Evolutionary conservation across 192 early-diverging fungal genomes (phyloP).

Genomic region (Coemansia asiatica): DNA sequence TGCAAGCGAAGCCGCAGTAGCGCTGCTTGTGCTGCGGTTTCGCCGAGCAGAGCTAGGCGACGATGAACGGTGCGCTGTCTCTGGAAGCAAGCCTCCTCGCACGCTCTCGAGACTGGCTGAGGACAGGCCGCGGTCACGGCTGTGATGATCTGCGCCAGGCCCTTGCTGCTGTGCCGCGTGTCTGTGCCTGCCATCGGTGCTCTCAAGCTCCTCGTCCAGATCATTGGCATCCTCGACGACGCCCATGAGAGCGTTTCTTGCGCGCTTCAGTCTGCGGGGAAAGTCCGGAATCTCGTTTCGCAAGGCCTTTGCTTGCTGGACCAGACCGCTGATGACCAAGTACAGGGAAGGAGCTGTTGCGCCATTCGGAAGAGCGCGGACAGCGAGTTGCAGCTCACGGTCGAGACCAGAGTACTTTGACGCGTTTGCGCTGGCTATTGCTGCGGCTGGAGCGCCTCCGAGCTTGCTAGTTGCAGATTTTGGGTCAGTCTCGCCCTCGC

Average conservation of each 20-base stretch:
- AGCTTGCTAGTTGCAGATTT: constrained; percentile 10
- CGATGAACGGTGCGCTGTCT: not conserved
- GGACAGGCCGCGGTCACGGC: constrained; percentile 51
- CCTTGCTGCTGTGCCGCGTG: not conserved
- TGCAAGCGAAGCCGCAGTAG: not conserved
- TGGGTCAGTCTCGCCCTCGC: constrained; percentile 46
- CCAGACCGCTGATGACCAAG: constrained; percentile 46
- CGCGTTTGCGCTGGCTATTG: constrained; percentile 36
- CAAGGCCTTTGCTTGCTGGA: constrained; percentile 46
- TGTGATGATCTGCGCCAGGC: not conserved
- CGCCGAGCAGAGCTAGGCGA: constrained; percentile 6
- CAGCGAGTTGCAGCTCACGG: constrained; percentile 34
- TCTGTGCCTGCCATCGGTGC: constrained; percentile 2
- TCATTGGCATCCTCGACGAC: constrained; percentile 51
- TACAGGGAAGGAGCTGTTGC: constrained; percentile 50
- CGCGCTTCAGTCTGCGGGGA: constrained; percentile 45
- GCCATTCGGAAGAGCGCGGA: constrained; percentile 33
- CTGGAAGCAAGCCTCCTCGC: constrained; percentile 7
- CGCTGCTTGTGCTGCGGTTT: constrained; percentile 42
- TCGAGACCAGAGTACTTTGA: constrained; percentile 41
- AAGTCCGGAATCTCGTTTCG: constrained; percentile 53
- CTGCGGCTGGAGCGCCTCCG: constrained; percentile 46
- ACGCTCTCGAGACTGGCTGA: constrained; percentile 50
- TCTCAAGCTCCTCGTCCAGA: constrained; percentile 48
- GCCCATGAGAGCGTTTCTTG: constrained; percentile 53